These are phyloP conservation scores for Lachancea mirantina DNA, from an alignment of 805 yeast species.

Conservation along the genomic window DNA sequence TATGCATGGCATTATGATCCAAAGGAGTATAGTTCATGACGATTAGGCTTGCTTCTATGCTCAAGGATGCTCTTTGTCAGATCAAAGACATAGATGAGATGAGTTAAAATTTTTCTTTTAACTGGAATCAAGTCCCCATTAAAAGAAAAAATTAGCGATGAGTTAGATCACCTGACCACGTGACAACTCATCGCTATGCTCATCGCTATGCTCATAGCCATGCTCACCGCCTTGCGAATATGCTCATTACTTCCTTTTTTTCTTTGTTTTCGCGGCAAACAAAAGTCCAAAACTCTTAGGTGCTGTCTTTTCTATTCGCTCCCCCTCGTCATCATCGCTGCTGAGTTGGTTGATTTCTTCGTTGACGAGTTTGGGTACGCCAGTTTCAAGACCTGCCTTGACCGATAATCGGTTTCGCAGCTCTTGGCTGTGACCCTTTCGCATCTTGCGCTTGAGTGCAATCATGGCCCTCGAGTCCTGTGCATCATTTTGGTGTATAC, in stretches of 20 bases:
- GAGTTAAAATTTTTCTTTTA: conserved; percentile 22
- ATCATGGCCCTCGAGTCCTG: conserved; percentile 32
- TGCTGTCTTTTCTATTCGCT: conserved; percentile 12
- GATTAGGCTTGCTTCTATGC: background rate
- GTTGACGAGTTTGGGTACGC: background rate
- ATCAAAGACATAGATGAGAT: conserved; percentile 6
- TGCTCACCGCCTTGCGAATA: background rate
- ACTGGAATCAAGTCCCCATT: conserved; percentile 6
- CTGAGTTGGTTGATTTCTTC: background rate
- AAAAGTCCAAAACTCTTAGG: conserved; percentile 26
- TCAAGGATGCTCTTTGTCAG: background rate
- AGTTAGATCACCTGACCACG: conserved; percentile 5
- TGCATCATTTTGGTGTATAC: conserved; percentile 23
- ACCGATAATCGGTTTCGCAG: conserved; percentile 2
- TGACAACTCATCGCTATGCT: too few relatives aligned
- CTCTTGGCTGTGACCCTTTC: conserved; percentile 16
- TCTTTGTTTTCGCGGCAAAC: conserved; percentile 19
- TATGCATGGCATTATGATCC: conserved; percentile 31
- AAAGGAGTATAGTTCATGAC: conserved; percentile 34
- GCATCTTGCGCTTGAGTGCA: conserved; percentile 30
- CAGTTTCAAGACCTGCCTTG: background rate
- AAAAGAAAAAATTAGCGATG: conserved; percentile 4
- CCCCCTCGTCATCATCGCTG: conserved; percentile 16
- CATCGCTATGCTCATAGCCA: conserved; percentile 1
- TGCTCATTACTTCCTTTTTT: conserved; percentile 9